Base-by-base conservation (phyloP, 345 rosid species). In the Syzygium grande region DNA sequence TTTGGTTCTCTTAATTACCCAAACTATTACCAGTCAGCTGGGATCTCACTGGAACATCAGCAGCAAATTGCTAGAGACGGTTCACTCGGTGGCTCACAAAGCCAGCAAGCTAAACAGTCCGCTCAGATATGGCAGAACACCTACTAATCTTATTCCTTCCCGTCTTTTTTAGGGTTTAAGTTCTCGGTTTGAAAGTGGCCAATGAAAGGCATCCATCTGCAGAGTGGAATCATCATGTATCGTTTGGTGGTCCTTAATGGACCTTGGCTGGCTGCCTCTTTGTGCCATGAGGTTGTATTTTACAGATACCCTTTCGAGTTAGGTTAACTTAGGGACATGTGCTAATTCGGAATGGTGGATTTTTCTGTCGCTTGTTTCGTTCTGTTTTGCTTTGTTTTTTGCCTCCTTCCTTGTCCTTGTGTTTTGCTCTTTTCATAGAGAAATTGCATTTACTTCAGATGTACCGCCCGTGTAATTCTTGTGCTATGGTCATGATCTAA, bases 51-150 rank as follows among this genome's bases (percentile, higher is more conserved):
- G 79, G 99, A 98, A 34, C 99, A 95, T 19, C 99, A 96, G 93
- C 99, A 94, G 92, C 99, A 96, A 88, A 95, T 92, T 94, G 89
- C 94, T n/a, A 92, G 98, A 91, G 99, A 98, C 17, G 94, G 92
- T 23, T 89, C 94, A 84, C 92, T 94, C 2, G 90, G 94, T 63
- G 94, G 93, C 22, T 88, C 94, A 38, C 99, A 98, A 91, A 95
- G 93, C 84, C 99, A 96, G 91, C 93, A 94, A 27, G 92, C 97
- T 34, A 98, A 96, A 91, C 99, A 95, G 95, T 91, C 93, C 84
- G 98, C 94, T 89, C 99, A 96, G 92, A 85, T 98, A 30, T 98
- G 99, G 99, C 99, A 94, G 92, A 96, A 96, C 94, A 92, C 92
- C 91, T 98, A 98, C 97, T 97, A 90, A 94, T 90, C 80, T 43